Base-by-base conservation (phyloP, 306 rosid genomes). In the Fragaria iinumae region DNA sequence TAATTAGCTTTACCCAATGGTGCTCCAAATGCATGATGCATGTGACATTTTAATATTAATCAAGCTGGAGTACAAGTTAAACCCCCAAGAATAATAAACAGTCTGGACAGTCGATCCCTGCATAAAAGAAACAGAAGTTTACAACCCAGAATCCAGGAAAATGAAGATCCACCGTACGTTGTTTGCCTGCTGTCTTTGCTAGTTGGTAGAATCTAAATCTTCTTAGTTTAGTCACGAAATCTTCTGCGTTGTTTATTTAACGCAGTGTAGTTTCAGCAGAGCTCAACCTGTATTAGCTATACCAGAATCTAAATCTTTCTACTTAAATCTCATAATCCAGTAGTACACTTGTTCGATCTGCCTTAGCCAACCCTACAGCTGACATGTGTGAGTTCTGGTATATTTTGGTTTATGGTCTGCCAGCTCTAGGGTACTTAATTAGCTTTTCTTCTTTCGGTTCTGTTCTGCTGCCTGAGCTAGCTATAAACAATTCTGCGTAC, bases 171-270 rank as follows among this genome's bases (percentile, higher is more conserved):
- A 62, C 67, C 67, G 1, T 62, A 32, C 10, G 41, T 29, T 29
- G 43, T 29, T 62, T 32, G 67, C 41, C 67, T 29, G 67, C 67
- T 62, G 41, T 62, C 67, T 62, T 29, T 62, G 41, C 41, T 6
- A 62, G 34, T 62, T 14, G 8, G 45, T 27, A 59, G 81, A 78
- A 77, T 57, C 80, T 60, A 32, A 77, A 36, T 77, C 81, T 56
- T 56, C n/a, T 57, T 70, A 57, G 38, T 78, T 71, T 50, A 23
- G 23, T 48, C 34, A 36, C 23, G 7, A 62, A 25, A 57, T 73
- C 77, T 73, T 57, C 27, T 17, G 16, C 41, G 55, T 20, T 10
- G 45, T 73, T n/a, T 21, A 21, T 23, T 56, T 23, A 56, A 21
- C 68, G 8, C 4, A n/a, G 23, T 41, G 27, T 21, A 23, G 39